phyloP scores from a whole-genome alignment of 2,329 filamentous ascomycete genomes.

The Xylaria arbuscula region DNA sequence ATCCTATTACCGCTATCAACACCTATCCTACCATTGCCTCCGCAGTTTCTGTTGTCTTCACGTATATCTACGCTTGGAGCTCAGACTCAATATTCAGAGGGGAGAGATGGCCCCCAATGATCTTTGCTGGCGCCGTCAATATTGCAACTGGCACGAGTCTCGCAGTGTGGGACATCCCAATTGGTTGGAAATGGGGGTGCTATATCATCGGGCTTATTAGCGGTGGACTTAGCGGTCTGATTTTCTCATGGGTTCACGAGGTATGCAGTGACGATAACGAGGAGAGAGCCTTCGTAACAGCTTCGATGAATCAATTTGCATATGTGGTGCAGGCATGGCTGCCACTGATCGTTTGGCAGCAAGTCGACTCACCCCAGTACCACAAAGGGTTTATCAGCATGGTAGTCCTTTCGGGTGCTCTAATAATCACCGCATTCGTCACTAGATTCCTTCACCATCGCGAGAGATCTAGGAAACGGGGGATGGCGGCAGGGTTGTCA shows the following conservation, averaged over 20 bases:
- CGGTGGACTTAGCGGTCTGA: constrained; percentile 59
- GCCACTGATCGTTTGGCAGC: constrained; percentile 73
- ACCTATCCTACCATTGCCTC: constrained; percentile 69
- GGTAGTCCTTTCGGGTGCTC: constrained; percentile 57
- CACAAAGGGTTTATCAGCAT: constrained; percentile 70
- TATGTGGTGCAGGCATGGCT: constrained; percentile 78
- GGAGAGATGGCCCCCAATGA: constrained; percentile 71
- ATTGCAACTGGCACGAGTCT: constrained; percentile 56
- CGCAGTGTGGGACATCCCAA: constrained; percentile 58
- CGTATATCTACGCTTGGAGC: constrained; percentile 72
- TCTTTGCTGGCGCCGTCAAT: constrained; percentile 63
- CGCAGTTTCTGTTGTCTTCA: constrained; percentile 66
- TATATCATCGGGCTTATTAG: constrained; percentile 67
- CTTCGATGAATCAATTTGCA: constrained; percentile 74
- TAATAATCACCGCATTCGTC: constrained; percentile 63
- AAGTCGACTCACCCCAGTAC: constrained; percentile 70
- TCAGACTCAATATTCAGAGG: constrained; percentile 71
- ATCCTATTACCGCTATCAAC: constrained; percentile 54
- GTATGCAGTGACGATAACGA: constrained; percentile 66
- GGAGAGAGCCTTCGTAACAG: constrained; percentile 73
- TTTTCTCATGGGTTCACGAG: constrained; percentile 62
- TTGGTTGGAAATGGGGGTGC: constrained; percentile 71
- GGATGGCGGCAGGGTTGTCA: neutral
- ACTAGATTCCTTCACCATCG: constrained; percentile 59
- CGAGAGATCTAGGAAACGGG: constrained; percentile 49